A percentile compares a stretch with the other conserved stretches of the same genome.
These are phyloP conservation scores for Pugionium cornutum DNA, from an alignment of 345 rosid genomes.

Conservation along the genomic window DNA sequence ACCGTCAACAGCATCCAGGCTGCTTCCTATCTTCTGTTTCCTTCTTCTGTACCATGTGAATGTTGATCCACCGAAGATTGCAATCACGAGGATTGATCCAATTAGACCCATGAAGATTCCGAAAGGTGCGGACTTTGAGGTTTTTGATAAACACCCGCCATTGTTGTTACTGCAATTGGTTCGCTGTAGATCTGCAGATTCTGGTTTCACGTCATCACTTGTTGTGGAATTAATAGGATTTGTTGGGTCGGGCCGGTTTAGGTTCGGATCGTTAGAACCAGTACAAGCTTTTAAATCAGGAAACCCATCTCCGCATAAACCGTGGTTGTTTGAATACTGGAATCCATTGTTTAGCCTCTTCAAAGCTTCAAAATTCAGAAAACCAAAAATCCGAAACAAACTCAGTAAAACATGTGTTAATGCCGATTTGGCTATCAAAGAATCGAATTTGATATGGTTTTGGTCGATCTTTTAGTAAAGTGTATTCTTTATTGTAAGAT, in stretches of 20 bases:
- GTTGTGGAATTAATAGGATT: slow-evolving; percentile 46
- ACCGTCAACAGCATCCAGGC: slow-evolving; percentile 56
- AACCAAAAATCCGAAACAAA: background rate
- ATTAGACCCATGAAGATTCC: slow-evolving; percentile 54
- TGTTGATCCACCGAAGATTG: slow-evolving; percentile 49
- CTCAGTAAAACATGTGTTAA: background rate
- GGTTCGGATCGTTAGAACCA: slow-evolving; percentile 39
- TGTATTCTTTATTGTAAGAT: background rate
- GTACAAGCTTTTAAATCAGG: slow-evolving; percentile 53
- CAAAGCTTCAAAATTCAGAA: slow-evolving; percentile 53
- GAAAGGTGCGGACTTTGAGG: slow-evolving; percentile 39
- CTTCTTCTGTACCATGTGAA: slow-evolving; percentile 59
- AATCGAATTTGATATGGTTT: no score
- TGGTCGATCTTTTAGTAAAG: no score
- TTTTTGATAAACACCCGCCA: slow-evolving; percentile 35
- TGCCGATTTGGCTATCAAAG: no score
- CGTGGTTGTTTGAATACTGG: slow-evolving; percentile 70
- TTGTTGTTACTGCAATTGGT: slow-evolving; percentile 46
- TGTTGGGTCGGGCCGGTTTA: slow-evolving; percentile 67
- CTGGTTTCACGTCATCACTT: slow-evolving; percentile 53
- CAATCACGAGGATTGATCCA: slow-evolving; percentile 46
- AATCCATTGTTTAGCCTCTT: slow-evolving; percentile 69
- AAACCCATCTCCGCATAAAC: slow-evolving; percentile 79
- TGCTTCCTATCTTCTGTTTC: slow-evolving; percentile 74
- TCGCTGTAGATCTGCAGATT: slow-evolving; percentile 57